Evolutionary conservation across 768 basidiomycete genomes (phyloP).

Genomic region (Auriscalpium vulgare): DNA sequence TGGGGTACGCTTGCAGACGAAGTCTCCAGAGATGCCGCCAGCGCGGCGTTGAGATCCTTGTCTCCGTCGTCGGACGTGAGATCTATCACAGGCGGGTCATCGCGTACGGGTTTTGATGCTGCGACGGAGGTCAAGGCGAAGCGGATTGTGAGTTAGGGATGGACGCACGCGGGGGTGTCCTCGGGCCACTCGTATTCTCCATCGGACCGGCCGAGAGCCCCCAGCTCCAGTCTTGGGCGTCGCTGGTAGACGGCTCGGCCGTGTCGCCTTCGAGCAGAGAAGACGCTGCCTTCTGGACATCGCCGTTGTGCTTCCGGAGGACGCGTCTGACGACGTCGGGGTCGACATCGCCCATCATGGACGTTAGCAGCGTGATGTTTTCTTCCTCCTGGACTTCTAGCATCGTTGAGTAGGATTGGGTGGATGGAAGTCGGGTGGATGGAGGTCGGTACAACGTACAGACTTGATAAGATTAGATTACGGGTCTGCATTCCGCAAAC

Average conservation of each 20-base stretch:
- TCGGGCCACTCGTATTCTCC: slow-evolving; percentile 13
- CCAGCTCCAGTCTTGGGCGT: neutral
- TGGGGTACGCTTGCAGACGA: slow-evolving; percentile 18
- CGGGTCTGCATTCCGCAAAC: no score
- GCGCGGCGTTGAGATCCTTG: slow-evolving; percentile 38
- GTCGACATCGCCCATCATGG: slow-evolving; percentile 36
- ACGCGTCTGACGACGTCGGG: slow-evolving; percentile 44
- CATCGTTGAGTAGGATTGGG: no score
- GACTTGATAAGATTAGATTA: no score
- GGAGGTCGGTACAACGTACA: no score
- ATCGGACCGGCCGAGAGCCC: slow-evolving; percentile 4
- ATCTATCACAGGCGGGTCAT: slow-evolving; percentile 36
- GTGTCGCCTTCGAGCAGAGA: slow-evolving; percentile 25
- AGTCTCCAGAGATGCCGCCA: slow-evolving; percentile 44
- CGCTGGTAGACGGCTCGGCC: neutral
- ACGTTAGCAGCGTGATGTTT: slow-evolving; percentile 25
- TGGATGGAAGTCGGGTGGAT: no score
- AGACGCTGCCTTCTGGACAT: slow-evolving; percentile 31
- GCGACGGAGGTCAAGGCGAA: neutral
- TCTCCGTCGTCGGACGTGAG: slow-evolving; percentile 54
- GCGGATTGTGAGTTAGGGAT: neutral
- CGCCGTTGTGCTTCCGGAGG: slow-evolving; percentile 51
- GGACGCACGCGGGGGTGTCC: slow-evolving; percentile 21
- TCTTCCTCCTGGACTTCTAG: slow-evolving; percentile 16
- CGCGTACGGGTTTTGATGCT: slow-evolving; percentile 25